These are phyloP conservation scores for Patellifolia procumbens DNA, from an alignment of 179 eudicot species.

Conservation along the genomic window DNA sequence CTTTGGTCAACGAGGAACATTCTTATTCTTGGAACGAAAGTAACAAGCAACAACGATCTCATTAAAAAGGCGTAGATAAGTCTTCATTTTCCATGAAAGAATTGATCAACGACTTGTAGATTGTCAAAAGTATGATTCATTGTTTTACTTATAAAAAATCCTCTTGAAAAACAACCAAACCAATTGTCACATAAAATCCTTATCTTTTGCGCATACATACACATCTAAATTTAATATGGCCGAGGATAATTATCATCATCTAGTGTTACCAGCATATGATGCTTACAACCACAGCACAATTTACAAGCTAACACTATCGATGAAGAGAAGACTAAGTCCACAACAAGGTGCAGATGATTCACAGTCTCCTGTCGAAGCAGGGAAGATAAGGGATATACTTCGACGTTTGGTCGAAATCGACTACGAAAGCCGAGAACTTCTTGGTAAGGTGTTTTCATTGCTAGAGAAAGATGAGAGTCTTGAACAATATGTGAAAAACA, in stretches of 20 bases:
- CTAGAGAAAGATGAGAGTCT: conserved; percentile 36
- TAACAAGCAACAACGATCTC: too few relatives aligned
- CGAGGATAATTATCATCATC: neutral
- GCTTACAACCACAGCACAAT: neutral
- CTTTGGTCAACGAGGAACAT: too few relatives aligned
- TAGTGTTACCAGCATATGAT: neutral
- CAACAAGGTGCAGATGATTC: conserved; percentile 10
- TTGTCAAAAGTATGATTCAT: too few relatives aligned
- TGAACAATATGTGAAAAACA: conserved; percentile 23
- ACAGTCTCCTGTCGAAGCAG: conserved; percentile 27
- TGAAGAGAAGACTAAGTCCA: conserved; percentile 26
- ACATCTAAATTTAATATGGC: neutral
- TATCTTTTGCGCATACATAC: neutral
- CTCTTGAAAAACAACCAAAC: too few relatives aligned
- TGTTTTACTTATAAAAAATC: too few relatives aligned
- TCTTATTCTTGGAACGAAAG: too few relatives aligned
- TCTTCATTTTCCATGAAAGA: too few relatives aligned
- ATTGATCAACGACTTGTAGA: too few relatives aligned
- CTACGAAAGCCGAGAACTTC: conserved; percentile 31
- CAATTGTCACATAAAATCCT: neutral
- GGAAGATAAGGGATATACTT: conserved; percentile 23
- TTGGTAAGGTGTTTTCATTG: conserved; percentile 28
- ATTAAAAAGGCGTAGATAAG: too few relatives aligned
- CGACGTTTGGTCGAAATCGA: conserved; percentile 35
- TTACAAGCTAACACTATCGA: conserved; percentile 21